Evolutionary conservation across 2,329 filamentous ascomycete genomes (phyloP), one percentile per base, ranked within the genome.

Genomic region (Ascochyta lentis): DNA sequence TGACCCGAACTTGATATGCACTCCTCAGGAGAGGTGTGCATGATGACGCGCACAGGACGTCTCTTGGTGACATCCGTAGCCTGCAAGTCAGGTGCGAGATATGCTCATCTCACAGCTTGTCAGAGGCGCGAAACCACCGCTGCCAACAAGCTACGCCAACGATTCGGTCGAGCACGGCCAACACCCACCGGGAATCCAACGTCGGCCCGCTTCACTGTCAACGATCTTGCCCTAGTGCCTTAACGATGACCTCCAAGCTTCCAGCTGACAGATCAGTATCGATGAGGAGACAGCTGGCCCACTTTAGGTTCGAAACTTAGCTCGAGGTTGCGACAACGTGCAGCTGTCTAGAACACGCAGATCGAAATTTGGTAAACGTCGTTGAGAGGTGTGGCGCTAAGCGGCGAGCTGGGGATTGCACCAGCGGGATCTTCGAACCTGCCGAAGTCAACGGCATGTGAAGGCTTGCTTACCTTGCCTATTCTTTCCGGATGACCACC

Each of bases 301-400:
- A 48, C 54, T 16, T 37, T 35, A 38, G 33, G 31, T 45, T 52
- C 44, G 44, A 57, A 49, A 57, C 39, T n/a, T 57, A 49, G 43
- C 48, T 47, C 33, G 42, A 16, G 31, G 26, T 51, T 48, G 48
- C 34, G 53, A 56, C 38, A 22, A 56, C 48, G 37, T 47, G 53
- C 48, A 56, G 27, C 6, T 49, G 54, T 57, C 54, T 53, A 53
- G 54, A 57, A 57, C 49, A 34, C 26, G 54, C 27, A 40, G 54
- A 57, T 57, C 54, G 34, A 33, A 49, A 49, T 55, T 35, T 42
- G 34, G 24, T 34, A 39, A 38, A 39, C 26, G 48, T 47, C 53
- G 53, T 51, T 10, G 52, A 42, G 39, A 34, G 33, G 53, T 56
- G 42, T 45, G 53, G 53, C 53, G 43, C 22, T 43, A 29, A n/a